phyloP scores from a whole-genome alignment of 192 early-diverging fungal genomes.

The Linnemannia elongata region DNA sequence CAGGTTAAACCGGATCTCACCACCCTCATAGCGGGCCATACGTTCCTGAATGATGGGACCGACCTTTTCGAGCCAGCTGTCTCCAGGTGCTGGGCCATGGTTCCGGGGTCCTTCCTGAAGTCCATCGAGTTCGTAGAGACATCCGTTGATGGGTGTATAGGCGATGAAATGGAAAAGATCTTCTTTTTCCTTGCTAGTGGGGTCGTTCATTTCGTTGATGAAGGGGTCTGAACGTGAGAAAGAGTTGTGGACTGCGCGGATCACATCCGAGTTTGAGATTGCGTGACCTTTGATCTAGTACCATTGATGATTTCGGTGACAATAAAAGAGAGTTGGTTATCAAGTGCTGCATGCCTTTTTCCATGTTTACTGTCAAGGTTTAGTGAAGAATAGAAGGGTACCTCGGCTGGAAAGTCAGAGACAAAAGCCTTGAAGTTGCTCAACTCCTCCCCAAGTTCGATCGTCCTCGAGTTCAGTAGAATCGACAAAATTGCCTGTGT shows the following conservation, averaged over 20 bases:
- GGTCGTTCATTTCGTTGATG: conserved; percentile 71
- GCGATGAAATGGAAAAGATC: conserved; percentile 88
- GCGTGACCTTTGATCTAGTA: conserved; percentile 79
- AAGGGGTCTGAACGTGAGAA: conserved; percentile 86
- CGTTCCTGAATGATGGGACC: conserved; percentile 76
- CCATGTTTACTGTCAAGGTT: neutral
- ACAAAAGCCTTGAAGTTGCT: conserved; percentile 79
- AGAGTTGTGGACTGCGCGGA: conserved; percentile 85
- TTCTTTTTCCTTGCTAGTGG: conserved; percentile 70
- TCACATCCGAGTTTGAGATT: conserved; percentile 81
- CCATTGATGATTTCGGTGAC: too few species aligned
- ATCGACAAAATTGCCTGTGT: conserved; percentile 88
- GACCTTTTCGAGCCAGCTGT: conserved; percentile 75
- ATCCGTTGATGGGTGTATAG: conserved; percentile 79
- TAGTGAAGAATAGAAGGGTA: conserved; percentile 24
- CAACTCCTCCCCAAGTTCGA: conserved; percentile 81
- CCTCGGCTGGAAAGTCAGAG: conserved; percentile 77
- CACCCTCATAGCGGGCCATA: conserved; percentile 69
- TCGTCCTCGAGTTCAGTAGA: conserved; percentile 72
- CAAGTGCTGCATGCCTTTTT: neutral
- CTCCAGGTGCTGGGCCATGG: conserved; percentile 70
- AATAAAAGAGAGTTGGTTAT: neutral
- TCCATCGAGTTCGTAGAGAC: conserved; percentile 85
- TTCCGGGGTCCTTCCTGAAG: conserved; percentile 77
- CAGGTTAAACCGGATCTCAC: conserved; percentile 84